Evolutionary conservation across 805 yeast species (phyloP), one percentile per base, ranked within the genome.

Genomic region (Ogataea ganodermae): DNA sequence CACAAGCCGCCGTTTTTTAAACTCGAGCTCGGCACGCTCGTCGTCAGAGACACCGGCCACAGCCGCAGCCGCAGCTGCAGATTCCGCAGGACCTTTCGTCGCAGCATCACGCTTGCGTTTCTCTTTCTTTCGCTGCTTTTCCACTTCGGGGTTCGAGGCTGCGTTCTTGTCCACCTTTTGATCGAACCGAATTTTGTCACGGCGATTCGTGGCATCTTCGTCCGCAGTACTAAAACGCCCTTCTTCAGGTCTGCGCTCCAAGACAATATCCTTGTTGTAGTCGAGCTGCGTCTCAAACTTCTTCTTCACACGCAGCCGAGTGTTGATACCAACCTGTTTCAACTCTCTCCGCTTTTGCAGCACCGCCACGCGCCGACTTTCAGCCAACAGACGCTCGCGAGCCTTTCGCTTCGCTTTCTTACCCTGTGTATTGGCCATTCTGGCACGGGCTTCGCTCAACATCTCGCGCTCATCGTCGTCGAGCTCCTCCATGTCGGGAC

Each of bases 371-470:
- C 95, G 69, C 56, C 81, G 77, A 49, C 89, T 86, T 60, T 90
- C 96, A 42, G 83, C 87, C 37, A 89, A 69, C 78, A 87, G 76
- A 42, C 94, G 71, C 62, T 92, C 98, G 48, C 97, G 73, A 2
- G 84, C 88, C 61, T 91, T 89, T 49, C 98, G 69, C 49, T 91
- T 88, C 0, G 97, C 97, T 66, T 92, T 92, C 56, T 91, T 90
- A 50, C 98, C 99, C 63, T 86, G 89, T 0, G 97, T 90, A 58
- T 89, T 91, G 10, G 96, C 88, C 53, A 92, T 70, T 56, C 99
- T 78, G 1, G 97, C 96, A 40, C 85, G 78, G 0, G 99, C 99
- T 62, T 94, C 99, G n/a, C 89, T 81, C 6, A 91, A 66, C 97
- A 91, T 89, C 63, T 92, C 97, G 47, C 78, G 70, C 59, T 92